Conservation (phyloP, 345 rosid species). For the Stellera chamaejasme region DNA sequence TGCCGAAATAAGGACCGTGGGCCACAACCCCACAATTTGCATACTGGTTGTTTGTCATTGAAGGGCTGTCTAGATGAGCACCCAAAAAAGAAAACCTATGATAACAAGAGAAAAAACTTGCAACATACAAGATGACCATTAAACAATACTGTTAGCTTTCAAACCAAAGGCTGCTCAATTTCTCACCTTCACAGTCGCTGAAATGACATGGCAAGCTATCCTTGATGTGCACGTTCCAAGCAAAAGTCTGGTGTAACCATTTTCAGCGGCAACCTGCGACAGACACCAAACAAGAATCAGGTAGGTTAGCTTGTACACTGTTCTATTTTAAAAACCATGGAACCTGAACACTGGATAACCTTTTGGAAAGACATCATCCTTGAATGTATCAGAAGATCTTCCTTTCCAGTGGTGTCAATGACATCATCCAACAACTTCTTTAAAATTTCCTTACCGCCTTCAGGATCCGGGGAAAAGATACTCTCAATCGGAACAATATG, state of each 20-base stretch:
- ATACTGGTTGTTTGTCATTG: too few species aligned
- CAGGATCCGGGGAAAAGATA: slow-evolving; percentile 33
- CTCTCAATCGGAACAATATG: slow-evolving; percentile 55
- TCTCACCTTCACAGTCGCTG: slow-evolving; percentile 83
- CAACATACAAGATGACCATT: not conserved
- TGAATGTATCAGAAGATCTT: slow-evolving; percentile 66
- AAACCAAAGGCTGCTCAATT: not conserved
- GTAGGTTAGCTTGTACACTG: not conserved
- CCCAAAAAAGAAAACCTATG: not conserved
- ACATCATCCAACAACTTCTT: slow-evolving; percentile 42
- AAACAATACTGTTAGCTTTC: not conserved
- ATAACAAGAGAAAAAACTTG: not conserved
- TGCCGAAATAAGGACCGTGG: not conserved
- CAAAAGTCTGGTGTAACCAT: slow-evolving; percentile 67
- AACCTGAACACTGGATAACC: slow-evolving; percentile 26
- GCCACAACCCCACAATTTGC: too few species aligned
- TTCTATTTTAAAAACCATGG: not conserved
- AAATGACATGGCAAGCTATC: slow-evolving; percentile 76
- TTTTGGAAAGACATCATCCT: slow-evolving; percentile 69
- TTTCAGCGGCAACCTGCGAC: slow-evolving; percentile 58
- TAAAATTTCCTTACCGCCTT: slow-evolving; percentile 43
- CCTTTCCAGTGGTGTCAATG: slow-evolving; percentile 66
- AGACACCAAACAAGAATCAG: slow-evolving; percentile 6
- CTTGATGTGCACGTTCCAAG: slow-evolving; percentile 78
- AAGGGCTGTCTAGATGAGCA: not conserved